Conservation (phyloP, 169 alveolate genomes). For the Cryptosporidium andersoni region DNA sequence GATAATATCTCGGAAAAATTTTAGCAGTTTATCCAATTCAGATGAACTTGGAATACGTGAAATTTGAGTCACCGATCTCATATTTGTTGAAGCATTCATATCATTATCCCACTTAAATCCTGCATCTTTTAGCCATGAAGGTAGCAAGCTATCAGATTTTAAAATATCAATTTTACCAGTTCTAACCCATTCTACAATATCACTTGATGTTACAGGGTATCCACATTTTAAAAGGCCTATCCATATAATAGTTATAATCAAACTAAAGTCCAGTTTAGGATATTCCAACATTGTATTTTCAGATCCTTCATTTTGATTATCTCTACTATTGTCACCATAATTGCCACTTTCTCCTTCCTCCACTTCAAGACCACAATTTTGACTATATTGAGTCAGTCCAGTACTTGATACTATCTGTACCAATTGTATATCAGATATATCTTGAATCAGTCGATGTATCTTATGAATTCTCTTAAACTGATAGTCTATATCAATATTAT, state of each 20-base stretch:
- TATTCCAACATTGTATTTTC: background rate
- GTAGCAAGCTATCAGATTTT: conserved; percentile 32
- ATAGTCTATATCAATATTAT: conserved; percentile 4
- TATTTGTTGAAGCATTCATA: conserved; percentile 23
- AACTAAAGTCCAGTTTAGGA: conserved; percentile 51
- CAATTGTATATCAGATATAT: background rate
- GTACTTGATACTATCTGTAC: background rate
- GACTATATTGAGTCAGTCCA: conserved; percentile 13
- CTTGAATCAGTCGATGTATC: conserved; percentile 8
- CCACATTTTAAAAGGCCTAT: conserved; percentile 32
- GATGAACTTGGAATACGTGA: conserved; percentile 37
- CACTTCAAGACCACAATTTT: background rate
- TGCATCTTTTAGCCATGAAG: conserved; percentile 66
- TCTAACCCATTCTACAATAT: conserved; percentile 61
- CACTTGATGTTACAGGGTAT: conserved; percentile 46
- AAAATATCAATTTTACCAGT: conserved; percentile 59
- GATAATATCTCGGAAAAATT: conserved; percentile 1
- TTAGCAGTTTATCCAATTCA: conserved; percentile 21
- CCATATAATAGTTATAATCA: conserved; percentile 50
- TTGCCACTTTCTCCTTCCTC: background rate
- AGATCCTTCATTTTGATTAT: background rate
- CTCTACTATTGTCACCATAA: background rate
- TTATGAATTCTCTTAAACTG: conserved; percentile 12
- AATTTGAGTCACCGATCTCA: conserved; percentile 54
- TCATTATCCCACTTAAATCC: conserved; percentile 69